Evolutionary conservation across 805 yeast species (phyloP), one percentile per base, ranked within the genome.

Genomic region (Kuraishia molischiana): DNA sequence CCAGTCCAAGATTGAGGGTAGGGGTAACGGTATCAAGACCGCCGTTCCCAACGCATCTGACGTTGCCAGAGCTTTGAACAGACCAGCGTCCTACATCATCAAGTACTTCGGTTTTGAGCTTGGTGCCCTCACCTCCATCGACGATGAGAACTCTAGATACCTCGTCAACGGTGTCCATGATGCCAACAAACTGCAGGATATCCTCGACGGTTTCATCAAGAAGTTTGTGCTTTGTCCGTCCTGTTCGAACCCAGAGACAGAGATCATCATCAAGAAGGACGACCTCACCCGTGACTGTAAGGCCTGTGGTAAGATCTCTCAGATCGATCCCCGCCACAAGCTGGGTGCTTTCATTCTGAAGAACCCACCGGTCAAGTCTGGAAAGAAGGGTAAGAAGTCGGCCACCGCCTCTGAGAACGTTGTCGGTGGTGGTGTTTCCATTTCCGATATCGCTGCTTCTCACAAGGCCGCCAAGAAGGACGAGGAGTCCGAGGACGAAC

Each of bases 11-110:
- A 85, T 85, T 48, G 97, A 92, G 68, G 98, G 98, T 62, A 77
- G 95, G 60, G 98, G 98, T 69, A 92, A 92, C 67, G 98, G 98
- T 79, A 92, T 92, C 66, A 89, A 87, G 62, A 92, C 98, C 19
- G 94, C 90, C 39, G 80, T 92, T 40, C 76, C 86, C 48, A 92
- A 92, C 64, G 77, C 86, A 39, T 67, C 83, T 29, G 97, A 92
- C 55, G 96, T 92, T 44, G 95, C 97, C 30, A 77, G 95, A 53
- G 95, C 97, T 18, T 72, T 92, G 46, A 85, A 84, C 49, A 80
- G 98, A 64, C 97, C 98, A 24, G 78, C 96, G 28, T 66, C 90
- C 24, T 92, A 92, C 57, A 77, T 92, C 44, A 79, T 92, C 61
- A 92, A 92, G 67, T 92, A 77, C 63, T 92, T 92, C 58, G 98